Base-by-base conservation (phyloP, 2,329 filamentous ascomycete genomes). In the Epichloe sp. region DNA sequence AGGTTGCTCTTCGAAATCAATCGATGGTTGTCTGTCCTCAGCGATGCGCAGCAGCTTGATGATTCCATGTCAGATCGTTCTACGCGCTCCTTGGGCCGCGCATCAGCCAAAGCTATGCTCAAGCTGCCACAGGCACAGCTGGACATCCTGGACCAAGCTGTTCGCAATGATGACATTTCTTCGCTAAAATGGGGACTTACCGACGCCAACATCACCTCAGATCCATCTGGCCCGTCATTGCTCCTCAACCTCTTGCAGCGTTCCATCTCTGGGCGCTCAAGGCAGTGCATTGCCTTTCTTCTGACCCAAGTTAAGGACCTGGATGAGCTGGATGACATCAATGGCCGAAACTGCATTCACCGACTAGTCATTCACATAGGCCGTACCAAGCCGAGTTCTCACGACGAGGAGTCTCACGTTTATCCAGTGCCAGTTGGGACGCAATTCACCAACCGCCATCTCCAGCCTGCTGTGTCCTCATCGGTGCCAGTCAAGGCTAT, bases 291-390 rank as follows among this genome's bases (percentile, higher is more conserved):
- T 47, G 71, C 77, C n/a, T 78, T 77, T 52, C 75, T 97, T 1
- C 67, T 98, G 2, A 69, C 73, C 11, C 77, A 82, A 42, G 75
- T 93, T 48, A 77, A 81, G 44, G 82, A 79, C 1, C 75, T 97
- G 2, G 83, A 95, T 47, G 90, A 95, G 62, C 79, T 86, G 2
- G 87, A 95, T 58, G 93, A 97, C 62, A 88, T 98, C 63, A 95
- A 97, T 68, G 83, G 85, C 60, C 84, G 93, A 12, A 98, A 96
- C 64, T 93, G 88, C 64, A 80, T 98, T 47, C 93, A 98, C 65
- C 83, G 93, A 8, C 74, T 97, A 2, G 85, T 98, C 42, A 94
- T 97, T 53, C 84, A 90, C 19, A 94, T 96, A 59, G 90, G 91
- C 17, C 82, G 91, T 47, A 82, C 84, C n/a, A 78, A 79, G 55